A percentile compares a stretch with the other conserved stretches of the same genome.
Conservation (phyloP, 129 eudicot species). For the Tagetes erecta region DNA sequence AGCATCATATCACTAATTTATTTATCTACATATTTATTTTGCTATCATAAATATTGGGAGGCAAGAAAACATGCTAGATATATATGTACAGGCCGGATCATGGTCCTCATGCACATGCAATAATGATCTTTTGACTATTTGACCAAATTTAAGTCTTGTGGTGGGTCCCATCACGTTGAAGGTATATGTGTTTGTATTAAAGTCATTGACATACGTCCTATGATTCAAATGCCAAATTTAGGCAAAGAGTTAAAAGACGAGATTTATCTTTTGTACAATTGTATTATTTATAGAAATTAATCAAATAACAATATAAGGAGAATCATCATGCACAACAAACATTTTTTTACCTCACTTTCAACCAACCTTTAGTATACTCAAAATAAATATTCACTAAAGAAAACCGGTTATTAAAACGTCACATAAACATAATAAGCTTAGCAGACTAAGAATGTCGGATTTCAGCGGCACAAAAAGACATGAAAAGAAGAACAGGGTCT, state of each 20-base stretch:
- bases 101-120: constrained; percentile 20
- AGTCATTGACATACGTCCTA: constrained; percentile 16
- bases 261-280: neutral
- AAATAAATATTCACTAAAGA: too few relatives aligned
- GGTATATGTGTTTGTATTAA: constrained; percentile 8
- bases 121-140: constrained; percentile 28
- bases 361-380: too few relatives aligned
- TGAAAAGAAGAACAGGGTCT: too few relatives aligned
- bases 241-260: constrained; percentile 1
- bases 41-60: neutral
- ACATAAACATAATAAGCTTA: too few relatives aligned
- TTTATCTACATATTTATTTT: too few relatives aligned
- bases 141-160: constrained; percentile 27
- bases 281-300: neutral
- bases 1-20: too few relatives aligned
- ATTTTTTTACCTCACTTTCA: too few relatives aligned
- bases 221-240: constrained; percentile 21
- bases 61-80: constrained; percentile 31
- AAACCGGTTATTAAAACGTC: too few relatives aligned
- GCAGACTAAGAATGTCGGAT: too few relatives aligned
- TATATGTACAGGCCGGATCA: neutral
- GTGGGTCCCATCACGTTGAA: constrained; percentile 21
- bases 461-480: too few relatives aligned
- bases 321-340: too few relatives aligned
- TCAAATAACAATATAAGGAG: neutral